Evolutionary conservation across 352 stramenopile genomes (phyloP), one percentile per base, ranked within the genome.

Genomic region (Globisporangium cystogenes): DNA sequence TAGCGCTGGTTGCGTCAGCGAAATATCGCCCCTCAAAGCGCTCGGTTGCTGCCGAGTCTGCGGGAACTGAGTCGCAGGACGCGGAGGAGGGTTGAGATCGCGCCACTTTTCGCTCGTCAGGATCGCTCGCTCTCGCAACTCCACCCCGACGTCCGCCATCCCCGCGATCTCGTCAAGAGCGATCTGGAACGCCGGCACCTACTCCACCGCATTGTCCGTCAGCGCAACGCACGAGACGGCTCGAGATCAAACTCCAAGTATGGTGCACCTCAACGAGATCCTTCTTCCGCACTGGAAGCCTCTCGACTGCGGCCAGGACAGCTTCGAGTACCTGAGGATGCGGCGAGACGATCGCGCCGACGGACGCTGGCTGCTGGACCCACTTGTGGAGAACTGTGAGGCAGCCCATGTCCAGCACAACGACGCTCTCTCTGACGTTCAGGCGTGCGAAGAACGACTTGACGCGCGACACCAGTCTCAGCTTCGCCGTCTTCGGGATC

Each of bases 401-500:
- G 43, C 76, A 84, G 5, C 75, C 80, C 55, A 82, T 58, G 20
- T 90, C 74, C 8, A 94, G 62, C 44, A 79, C 71, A 27, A 64
- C 64, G 3, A 65, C 18, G 21, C 65, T 71, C 55, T 94, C 76
- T 23, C 74, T 75, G 20, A 60, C 51, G 47, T 82, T 87, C 3
- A 92, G 62, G 24, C 68, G 62, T 1, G 49, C 55, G 31, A 91
- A 92, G 57, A 91, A 94, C 1, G 70, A 67, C 55, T 92, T 94
- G 11, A 89, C 75, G 1, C 59, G 63, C 3, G 81, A 87, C 23
- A 92, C 74, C 11, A 92, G 52, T 4, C 83, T 67, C 51, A 94
- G 49, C 36, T 82, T 84, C 16, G 74, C 77, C 1, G 81, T 92
- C 42, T 92, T 94, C 3, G 83, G 77, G 42, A 91, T 91, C 20